Percentiles rank a stretch among this genome's conserved stretches.
Evolutionary conservation across 148 eudicot genomes (phyloP).

Genomic region (Persicaria tinctoria): DNA sequence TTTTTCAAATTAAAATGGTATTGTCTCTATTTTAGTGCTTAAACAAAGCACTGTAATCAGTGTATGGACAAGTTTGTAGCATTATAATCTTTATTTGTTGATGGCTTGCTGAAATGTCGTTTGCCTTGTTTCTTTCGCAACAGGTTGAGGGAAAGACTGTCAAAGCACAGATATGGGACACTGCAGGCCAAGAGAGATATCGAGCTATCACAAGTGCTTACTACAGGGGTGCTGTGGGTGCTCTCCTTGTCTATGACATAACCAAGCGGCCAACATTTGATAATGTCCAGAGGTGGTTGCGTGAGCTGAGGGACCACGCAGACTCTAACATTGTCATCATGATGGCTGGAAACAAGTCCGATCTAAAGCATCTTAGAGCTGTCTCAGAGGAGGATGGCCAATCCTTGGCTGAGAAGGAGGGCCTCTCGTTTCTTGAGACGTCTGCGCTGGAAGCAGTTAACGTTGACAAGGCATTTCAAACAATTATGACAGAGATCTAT

Average conservation of each 20-base stretch:
- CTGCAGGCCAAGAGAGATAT: slow-evolving; percentile 41
- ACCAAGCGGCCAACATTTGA: slow-evolving; percentile 37
- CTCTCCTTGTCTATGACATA: slow-evolving; percentile 36
- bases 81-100: neutral
- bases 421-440: slow-evolving; percentile 37
- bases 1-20: no score
- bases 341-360: slow-evolving; percentile 46
- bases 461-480: slow-evolving; percentile 38
- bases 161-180: slow-evolving; percentile 44
- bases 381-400: slow-evolving; percentile 30
- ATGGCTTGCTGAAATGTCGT: neutral
- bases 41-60: neutral
- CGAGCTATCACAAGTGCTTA: slow-evolving; percentile 42
- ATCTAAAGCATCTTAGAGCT: slow-evolving; percentile 35
- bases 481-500: slow-evolving; percentile 31
- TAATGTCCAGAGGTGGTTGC: slow-evolving; percentile 35
- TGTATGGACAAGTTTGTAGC: neutral
- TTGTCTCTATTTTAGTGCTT: no score
- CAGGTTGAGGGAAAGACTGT: slow-evolving; percentile 37
- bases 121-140: neutral
- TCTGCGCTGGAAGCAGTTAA: slow-evolving; percentile 38
- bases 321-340: slow-evolving; percentile 39
- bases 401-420: slow-evolving; percentile 32
- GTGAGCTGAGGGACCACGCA: slow-evolving; percentile 39
- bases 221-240: slow-evolving; percentile 42